A percentile compares a stretch with the other conserved stretches of the same genome.
phyloP scores from a whole-genome alignment of 257 asterid species.

The Solanum habrochaites region DNA sequence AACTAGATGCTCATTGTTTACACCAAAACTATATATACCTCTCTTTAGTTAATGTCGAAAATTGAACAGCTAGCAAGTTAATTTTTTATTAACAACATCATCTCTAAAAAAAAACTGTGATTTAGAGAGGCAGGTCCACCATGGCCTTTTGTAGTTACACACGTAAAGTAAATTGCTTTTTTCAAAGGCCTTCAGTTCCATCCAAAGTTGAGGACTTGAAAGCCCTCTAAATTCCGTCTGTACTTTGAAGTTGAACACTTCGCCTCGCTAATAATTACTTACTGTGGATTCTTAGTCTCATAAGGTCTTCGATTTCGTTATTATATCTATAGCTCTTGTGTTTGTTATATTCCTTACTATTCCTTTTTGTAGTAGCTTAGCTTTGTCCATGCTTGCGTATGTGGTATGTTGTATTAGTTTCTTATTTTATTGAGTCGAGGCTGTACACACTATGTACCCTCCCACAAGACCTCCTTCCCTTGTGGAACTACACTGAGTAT shows the following conservation, averaged over 20 bases:
- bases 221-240: conserved; percentile 1
- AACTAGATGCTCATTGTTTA: neutral
- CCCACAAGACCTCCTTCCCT: no score
- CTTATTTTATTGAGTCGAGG: neutral
- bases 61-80: neutral
- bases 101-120: neutral
- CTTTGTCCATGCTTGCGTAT: neutral
- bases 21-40: neutral
- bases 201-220: neutral
- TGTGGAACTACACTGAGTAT: neutral
- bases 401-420: neutral
- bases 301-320: neutral
- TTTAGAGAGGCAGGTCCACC: neutral
- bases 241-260: conserved; percentile 2
- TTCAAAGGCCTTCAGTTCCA: conserved; percentile 5
- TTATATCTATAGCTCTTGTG: neutral
- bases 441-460: no score
- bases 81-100: neutral
- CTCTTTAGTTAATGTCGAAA: no score
- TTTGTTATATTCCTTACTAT: neutral
- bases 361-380: neutral
- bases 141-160: conserved; percentile 1
- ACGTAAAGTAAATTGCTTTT: conserved; percentile 1
- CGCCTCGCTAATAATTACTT: neutral
- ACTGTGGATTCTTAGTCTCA: neutral